A percentile compares a stretch with the other conserved stretches of the same genome.
Evolutionary conservation across 352 stramenopile genomes (phyloP).

Genomic region (Phytophthora constricta): DNA sequence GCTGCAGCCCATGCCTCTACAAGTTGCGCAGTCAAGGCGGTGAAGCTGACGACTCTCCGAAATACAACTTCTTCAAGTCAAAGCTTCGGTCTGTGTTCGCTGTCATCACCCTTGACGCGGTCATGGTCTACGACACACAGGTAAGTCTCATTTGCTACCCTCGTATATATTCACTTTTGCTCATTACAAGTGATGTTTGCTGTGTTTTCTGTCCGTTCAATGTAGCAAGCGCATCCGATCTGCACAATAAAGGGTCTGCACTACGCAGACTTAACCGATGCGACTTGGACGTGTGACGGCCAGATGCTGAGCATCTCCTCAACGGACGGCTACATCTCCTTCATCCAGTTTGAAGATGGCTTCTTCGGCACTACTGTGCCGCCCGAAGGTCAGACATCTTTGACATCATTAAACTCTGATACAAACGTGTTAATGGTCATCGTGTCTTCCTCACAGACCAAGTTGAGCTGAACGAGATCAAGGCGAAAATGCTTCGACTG

Average conservation of each 20-base stretch:
- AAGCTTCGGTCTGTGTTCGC: constrained; percentile 91
- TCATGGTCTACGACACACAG: constrained; percentile 97
- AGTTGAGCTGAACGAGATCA: constrained; percentile 52
- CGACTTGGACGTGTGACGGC: constrained; percentile 92
- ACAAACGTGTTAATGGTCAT: not conserved
- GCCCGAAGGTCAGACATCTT: constrained; percentile 27
- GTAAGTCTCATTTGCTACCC: constrained; percentile 32
- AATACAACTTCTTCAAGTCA: constrained; percentile 81
- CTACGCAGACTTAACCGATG: constrained; percentile 95
- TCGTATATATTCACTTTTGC: not conserved
- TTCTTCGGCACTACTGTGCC: constrained; percentile 75
- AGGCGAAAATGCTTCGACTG: constrained; percentile 59
- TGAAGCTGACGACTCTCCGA: not conserved
- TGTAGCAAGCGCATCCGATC: constrained; percentile 82
- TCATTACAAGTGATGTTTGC: constrained; percentile 15
- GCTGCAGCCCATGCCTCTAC: constrained; percentile 94
- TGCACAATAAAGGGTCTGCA: constrained; percentile 92
- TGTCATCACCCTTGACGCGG: constrained; percentile 92
- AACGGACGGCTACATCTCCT: constrained; percentile 95
- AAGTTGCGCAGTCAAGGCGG: constrained; percentile 55
- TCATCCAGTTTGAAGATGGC: constrained; percentile 90
- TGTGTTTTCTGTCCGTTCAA: not conserved
- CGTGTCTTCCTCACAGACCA: constrained; percentile 39
- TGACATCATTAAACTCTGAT: not conserved
- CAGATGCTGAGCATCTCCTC: constrained; percentile 94